Conservation (phyloP, 2,329 filamentous ascomycete genomes). For the Teratosphaeria destructans region DNA sequence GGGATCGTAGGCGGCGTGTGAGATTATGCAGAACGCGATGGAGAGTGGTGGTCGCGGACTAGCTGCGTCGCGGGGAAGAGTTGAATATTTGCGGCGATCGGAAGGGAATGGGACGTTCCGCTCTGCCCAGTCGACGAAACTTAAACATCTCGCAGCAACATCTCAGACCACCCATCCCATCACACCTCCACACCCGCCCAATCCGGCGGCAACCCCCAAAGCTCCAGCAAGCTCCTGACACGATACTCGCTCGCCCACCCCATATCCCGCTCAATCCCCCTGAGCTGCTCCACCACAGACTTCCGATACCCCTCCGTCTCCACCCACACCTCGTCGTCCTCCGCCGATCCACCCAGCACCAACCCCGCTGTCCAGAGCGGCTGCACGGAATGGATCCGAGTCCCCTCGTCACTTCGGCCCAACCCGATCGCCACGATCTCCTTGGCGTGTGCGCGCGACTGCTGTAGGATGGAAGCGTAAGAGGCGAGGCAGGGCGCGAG, state of each 20-base stretch:
- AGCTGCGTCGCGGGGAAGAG: too few species aligned
- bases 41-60: too few species aligned
- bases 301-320: slow-evolving; percentile 38
- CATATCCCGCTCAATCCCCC: slow-evolving; percentile 51
- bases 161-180: too few species aligned
- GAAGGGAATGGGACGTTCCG: too few species aligned
- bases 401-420: slow-evolving; percentile 44
- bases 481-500: slow-evolving; percentile 45
- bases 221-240: slow-evolving; percentile 42
- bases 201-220: slow-evolving; percentile 27
- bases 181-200: slow-evolving; percentile 5
- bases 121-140: too few species aligned
- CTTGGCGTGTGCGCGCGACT: slow-evolving; percentile 47
- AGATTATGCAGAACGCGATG: too few species aligned
- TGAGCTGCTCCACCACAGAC: slow-evolving; percentile 45
- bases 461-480: slow-evolving; percentile 47
- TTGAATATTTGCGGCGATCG: too few species aligned
- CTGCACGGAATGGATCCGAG: slow-evolving; percentile 49
- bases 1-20: too few species aligned
- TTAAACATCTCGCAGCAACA: too few species aligned
- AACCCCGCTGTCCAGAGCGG: slow-evolving; percentile 53
- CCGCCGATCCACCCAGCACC: slow-evolving; percentile 40
- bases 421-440: slow-evolving; percentile 53
- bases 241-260: slow-evolving; percentile 55
- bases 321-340: slow-evolving; percentile 9